These are phyloP conservation scores for Kluyveromyces sp. DNA, from an alignment of 1,139 yeast genomes.

Conservation along the genomic window DNA sequence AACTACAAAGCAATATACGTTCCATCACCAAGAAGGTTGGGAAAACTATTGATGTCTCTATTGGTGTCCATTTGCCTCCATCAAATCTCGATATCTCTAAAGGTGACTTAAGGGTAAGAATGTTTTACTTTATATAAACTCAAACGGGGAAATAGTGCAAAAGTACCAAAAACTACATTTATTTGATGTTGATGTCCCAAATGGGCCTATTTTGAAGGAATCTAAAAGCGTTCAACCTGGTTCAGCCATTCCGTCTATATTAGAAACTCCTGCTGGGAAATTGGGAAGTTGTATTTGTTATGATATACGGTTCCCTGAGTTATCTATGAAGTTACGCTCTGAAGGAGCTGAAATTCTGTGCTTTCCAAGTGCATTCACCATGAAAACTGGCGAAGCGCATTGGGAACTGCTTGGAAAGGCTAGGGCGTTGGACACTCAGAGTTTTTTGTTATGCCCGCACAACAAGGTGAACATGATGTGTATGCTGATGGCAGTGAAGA, in stretches of 20 bases:
- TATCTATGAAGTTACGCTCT: conserved; percentile 54
- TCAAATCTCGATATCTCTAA: conserved; percentile 9
- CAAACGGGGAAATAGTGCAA: conserved; percentile 54
- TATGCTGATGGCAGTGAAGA: conserved; percentile 21
- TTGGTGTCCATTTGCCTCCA: conserved; percentile 81
- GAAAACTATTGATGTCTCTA: conserved; percentile 41
- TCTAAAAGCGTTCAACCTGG: conserved; percentile 83
- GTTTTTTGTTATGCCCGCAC: conserved; percentile 86
- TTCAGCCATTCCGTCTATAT: conserved; percentile 43
- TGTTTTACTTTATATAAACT: conserved; percentile 61
- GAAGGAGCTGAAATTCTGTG: conserved; percentile 73
- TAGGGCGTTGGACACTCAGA: conserved; percentile 82
- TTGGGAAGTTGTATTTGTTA: conserved; percentile 76
- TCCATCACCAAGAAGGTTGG: conserved; percentile 28
- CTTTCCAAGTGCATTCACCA: conserved; percentile 88
- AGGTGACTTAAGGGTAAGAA: conserved; percentile 45
- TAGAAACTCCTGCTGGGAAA: conserved; percentile 52
- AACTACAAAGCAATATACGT: conserved; percentile 42
- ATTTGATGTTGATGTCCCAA: conserved; percentile 75
- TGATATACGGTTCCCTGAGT: conserved; percentile 84
- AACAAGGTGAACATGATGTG: conserved; percentile 66
- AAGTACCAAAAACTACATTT: conserved; percentile 80
- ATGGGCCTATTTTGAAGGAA: conserved; percentile 70
- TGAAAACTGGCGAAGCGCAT: conserved; percentile 84
- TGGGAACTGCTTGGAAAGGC: conserved; percentile 77